Conservation (phyloP, 495 filamentous ascomycete species). For the Hypoxylon rickii region DNA sequence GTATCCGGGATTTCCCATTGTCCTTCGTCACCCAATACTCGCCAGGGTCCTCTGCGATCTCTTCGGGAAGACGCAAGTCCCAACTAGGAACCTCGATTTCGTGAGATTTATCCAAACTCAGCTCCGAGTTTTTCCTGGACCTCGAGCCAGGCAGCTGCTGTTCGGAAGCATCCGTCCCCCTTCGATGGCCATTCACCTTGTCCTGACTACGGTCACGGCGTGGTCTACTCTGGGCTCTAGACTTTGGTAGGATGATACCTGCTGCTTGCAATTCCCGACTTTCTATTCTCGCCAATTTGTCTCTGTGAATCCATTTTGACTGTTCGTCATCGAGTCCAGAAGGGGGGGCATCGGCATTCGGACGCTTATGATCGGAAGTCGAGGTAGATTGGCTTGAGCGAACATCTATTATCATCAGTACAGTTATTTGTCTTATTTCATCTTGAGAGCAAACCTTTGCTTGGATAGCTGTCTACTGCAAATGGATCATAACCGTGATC, state of each 20-base stretch:
- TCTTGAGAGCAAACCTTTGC: slow-evolving; percentile 31
- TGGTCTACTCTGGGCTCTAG: slow-evolving; percentile 63
- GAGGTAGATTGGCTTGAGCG: slow-evolving; percentile 13
- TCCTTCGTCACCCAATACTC: slow-evolving; percentile 47
- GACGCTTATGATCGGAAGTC: slow-evolving; percentile 25
- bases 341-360: slow-evolving; percentile 18
- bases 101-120: slow-evolving; percentile 38
- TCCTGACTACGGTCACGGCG: slow-evolving; percentile 45
- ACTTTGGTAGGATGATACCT: slow-evolving; percentile 70
- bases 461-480: slow-evolving; percentile 18
- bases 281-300: slow-evolving; percentile 93
- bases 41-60: slow-evolving; percentile 70
- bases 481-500: slow-evolving; percentile 32
- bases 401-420: slow-evolving; percentile 12
- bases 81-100: slow-evolving; percentile 49
- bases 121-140: slow-evolving; percentile 55
- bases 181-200: slow-evolving; percentile 44
- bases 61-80: slow-evolving; percentile 80
- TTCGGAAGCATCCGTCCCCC: slow-evolving; percentile 50
- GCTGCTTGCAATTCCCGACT: slow-evolving; percentile 89
- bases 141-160: slow-evolving; percentile 32
- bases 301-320: slow-evolving; percentile 92
- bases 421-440: background rate
- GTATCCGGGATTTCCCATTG: slow-evolving; percentile 71
- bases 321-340: slow-evolving; percentile 52